Conservation (phyloP, 192 early-diverging fungal genomes). For the Coemansia reversa region DNA sequence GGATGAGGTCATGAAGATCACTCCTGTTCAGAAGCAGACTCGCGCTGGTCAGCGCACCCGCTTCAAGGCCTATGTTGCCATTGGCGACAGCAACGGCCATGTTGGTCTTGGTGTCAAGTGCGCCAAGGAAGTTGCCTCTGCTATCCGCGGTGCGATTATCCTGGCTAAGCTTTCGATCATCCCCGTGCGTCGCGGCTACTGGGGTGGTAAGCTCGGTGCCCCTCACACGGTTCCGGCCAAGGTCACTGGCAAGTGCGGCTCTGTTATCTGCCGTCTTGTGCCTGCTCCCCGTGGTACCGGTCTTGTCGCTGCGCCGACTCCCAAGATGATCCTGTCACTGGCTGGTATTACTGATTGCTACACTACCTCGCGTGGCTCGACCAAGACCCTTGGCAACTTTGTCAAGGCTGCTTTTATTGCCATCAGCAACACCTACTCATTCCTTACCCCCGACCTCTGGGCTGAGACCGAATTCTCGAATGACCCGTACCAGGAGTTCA, state of each 20-base stretch:
- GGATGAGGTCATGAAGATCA: slow-evolving; percentile 99
- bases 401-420: slow-evolving; percentile 98
- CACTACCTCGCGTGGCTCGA: slow-evolving; percentile 93
- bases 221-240: slow-evolving; percentile 98
- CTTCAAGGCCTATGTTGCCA: slow-evolving; percentile 99
- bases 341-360: slow-evolving; percentile 98
- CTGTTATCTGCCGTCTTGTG: slow-evolving; percentile 86
- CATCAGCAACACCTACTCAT: slow-evolving; percentile 95
- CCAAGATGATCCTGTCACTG: slow-evolving; percentile 96
- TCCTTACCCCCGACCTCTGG: slow-evolving; percentile 97
- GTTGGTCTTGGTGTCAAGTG: slow-evolving; percentile 99
- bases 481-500: slow-evolving; percentile 90
- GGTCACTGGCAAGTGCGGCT: slow-evolving; percentile 96
- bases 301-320: slow-evolving; percentile 94
- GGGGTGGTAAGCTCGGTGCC: slow-evolving; percentile 93
- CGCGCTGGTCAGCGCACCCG: slow-evolving; percentile 99
- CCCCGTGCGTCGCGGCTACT: slow-evolving; percentile 98
- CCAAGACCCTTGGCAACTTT: slow-evolving; percentile 98
- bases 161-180: slow-evolving; percentile 97
- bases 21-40: slow-evolving; percentile 99
- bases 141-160: slow-evolving; percentile 98
- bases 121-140: slow-evolving; percentile 99
- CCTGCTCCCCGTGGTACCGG: slow-evolving; percentile 99
- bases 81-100: slow-evolving; percentile 96
- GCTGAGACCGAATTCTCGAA: slow-evolving; percentile 82